phyloP scores from a whole-genome alignment of 2,329 filamentous ascomycete species.

The Phoma sp. region DNA sequence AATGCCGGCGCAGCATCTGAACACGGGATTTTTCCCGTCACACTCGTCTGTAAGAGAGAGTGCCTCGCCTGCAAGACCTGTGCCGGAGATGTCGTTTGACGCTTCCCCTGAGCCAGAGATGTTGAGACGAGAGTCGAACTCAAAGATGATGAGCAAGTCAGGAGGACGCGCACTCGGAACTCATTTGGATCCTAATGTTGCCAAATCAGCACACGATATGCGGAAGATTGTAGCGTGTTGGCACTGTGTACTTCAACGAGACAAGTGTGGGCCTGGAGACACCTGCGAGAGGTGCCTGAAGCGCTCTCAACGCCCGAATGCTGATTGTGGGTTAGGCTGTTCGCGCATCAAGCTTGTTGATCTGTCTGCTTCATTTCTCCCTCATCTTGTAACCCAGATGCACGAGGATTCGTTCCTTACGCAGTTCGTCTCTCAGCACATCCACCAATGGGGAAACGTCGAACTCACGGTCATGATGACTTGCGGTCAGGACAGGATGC shows the following conservation, averaged over 20 bases:
- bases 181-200: slow-evolving; percentile 44
- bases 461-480: slow-evolving; percentile 53
- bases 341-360: slow-evolving; percentile 55
- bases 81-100: slow-evolving; percentile 30
- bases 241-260: slow-evolving; percentile 57
- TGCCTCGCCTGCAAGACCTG: slow-evolving; percentile 15
- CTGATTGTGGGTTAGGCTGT: slow-evolving; percentile 53
- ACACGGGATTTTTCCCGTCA: background rate
- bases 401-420: slow-evolving; percentile 53
- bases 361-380: slow-evolving; percentile 53
- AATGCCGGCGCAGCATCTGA: slow-evolving; percentile 9
- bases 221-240: slow-evolving; percentile 56
- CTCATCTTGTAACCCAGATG: slow-evolving; percentile 49
- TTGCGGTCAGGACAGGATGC: slow-evolving; percentile 50
- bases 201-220: slow-evolving; percentile 53
- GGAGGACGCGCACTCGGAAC: slow-evolving; percentile 49
- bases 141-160: slow-evolving; percentile 38
- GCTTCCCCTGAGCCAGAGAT: slow-evolving; percentile 37
- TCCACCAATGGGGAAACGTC: slow-evolving; percentile 45
- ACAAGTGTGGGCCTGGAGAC: slow-evolving; percentile 51
- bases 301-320: slow-evolving; percentile 46
- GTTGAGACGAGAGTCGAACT: slow-evolving; percentile 19
- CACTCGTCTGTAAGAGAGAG: slow-evolving; percentile 10
- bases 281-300: slow-evolving; percentile 50
- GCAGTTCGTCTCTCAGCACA: slow-evolving; percentile 48